These are phyloP conservation scores for Globisporangium camurandrum DNA, from an alignment of 352 stramenopile genomes.

Conservation along the genomic window DNA sequence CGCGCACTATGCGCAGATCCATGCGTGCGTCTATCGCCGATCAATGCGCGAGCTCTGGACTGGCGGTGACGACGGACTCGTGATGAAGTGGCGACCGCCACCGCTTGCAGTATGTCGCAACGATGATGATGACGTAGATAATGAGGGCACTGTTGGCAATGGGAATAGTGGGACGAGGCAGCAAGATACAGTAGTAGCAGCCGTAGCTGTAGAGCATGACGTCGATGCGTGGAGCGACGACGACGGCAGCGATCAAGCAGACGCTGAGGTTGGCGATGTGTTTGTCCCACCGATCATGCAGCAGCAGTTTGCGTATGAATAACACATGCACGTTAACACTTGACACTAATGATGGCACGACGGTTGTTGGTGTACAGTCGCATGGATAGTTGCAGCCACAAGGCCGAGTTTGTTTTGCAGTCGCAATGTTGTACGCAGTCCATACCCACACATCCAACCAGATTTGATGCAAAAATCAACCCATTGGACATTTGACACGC, in stretches of 20 bases:
- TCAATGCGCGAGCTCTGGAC: slow-evolving; percentile 48
- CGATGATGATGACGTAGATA: slow-evolving; percentile 9
- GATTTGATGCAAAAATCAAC: no score
- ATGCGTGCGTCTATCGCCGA: slow-evolving; percentile 50
- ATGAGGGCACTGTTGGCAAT: no score
- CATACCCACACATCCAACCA: no score
- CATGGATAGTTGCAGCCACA: no score
- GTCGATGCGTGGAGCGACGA: slow-evolving; percentile 55
- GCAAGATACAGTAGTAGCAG: background rate
- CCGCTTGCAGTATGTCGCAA: slow-evolving; percentile 14
- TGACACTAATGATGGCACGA: no score
- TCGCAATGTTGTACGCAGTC: no score
- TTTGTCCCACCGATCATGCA: slow-evolving; percentile 69
- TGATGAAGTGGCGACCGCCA: slow-evolving; percentile 59
- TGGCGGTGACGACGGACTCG: slow-evolving; percentile 51
- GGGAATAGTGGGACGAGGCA: slow-evolving; percentile 1
- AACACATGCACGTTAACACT: no score
- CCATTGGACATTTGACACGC: no score
- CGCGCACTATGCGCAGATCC: slow-evolving; percentile 58
- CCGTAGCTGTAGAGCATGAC: slow-evolving; percentile 9
- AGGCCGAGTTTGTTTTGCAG: no score
- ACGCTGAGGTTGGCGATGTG: slow-evolving; percentile 9
- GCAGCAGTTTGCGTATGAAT: no score
- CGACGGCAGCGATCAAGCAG: slow-evolving; percentile 18
- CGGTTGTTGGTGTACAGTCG: no score